Evolutionary conservation across 2,329 filamentous ascomycete species (phyloP), one percentile per base, ranked within the genome.

Genomic region (Cryphonectria radicalis): DNA sequence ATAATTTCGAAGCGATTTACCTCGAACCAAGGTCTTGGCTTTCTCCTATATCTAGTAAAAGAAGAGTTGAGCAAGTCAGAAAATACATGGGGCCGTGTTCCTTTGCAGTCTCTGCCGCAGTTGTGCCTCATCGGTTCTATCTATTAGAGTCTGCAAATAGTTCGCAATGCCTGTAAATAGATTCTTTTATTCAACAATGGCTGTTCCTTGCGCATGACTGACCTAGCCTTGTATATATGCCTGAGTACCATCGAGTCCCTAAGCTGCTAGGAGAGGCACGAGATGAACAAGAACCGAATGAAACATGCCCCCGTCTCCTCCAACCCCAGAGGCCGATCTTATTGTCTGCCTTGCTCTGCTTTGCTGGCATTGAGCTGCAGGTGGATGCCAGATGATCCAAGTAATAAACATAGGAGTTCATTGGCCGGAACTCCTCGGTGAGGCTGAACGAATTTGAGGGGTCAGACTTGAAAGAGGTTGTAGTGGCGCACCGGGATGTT

Each of bases 1-100:
- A 70, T 43, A 70, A 66, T 42, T 59, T 60, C 57, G 66, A 62
- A 57, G 35, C 40, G 22, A 43, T 67, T 42, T 66, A 22, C 63
- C 25, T 40, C 59, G 67, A 19, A 62, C 64, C 22, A 50, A 64
- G 10, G 19, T n/a, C 32, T 35, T 35, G 25, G 1, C 55, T 57
- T 0, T n/a, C 46, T 50, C 55, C 28, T 3, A 35, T 32, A 8
- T 25, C 4, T 25, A n/a, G n/a, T 13, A 55, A 19, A 35, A 19
- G 10, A 8, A 32, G 11, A 32, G 55, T 35, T 35, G 28, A 19
- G 28, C 55, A 59, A 19, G 14, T 19, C 17, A 32, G 5, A 32
- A 50, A 22, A 35, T 32, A 35, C 55, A 59, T 19, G 55, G 32
- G 28, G 28, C 28, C 3, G 14, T 59, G 5, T 19, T 17, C 4